A percentile compares a stretch with the other conserved stretches of the same genome.
These are phyloP conservation scores for Vitis riparia DNA, from an alignment of 164 flowering plant species.

Conservation along the genomic window DNA sequence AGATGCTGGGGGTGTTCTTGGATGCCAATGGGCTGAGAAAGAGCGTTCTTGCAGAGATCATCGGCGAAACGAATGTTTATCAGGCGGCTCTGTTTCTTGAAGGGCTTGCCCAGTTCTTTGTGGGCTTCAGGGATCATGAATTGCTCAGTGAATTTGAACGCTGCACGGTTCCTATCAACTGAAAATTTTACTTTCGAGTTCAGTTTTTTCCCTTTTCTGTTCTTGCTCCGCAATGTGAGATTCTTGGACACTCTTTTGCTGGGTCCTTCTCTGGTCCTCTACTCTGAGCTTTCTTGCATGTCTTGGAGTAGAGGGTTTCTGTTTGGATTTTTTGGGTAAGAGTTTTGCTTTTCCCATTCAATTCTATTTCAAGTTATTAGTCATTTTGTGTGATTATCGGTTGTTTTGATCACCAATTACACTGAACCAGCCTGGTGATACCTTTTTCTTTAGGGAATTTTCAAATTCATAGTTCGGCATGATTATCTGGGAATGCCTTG, in stretches of 20 bases:
- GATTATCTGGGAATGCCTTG: too few species aligned
- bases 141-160: constrained; percentile 36
- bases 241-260: constrained; percentile 1
- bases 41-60: constrained; percentile 59
- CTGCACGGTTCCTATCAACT: constrained; percentile 16
- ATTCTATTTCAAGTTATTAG: too few species aligned
- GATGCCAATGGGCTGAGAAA: constrained; percentile 67
- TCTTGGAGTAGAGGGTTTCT: too few species aligned
- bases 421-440: too few species aligned
- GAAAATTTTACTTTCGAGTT: not conserved
- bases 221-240: not conserved
- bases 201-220: not conserved
- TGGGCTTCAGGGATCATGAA: constrained; percentile 53
- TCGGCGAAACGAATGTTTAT: constrained; percentile 44
- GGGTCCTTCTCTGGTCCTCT: too few species aligned
- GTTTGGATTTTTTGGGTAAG: too few species aligned
- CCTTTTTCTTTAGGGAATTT: too few species aligned
- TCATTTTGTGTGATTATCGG: too few species aligned
- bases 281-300: too few species aligned
- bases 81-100: constrained; percentile 77
- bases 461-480: too few species aligned
- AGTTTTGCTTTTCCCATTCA: too few species aligned
- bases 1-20: constrained; percentile 45
- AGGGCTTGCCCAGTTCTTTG: constrained; percentile 56
- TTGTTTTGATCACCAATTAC: too few species aligned